Percentiles rank a stretch among this genome's conserved stretches.
Conservation (phyloP, 2,329 filamentous ascomycete genomes). For the Cercospora sp. region DNA sequence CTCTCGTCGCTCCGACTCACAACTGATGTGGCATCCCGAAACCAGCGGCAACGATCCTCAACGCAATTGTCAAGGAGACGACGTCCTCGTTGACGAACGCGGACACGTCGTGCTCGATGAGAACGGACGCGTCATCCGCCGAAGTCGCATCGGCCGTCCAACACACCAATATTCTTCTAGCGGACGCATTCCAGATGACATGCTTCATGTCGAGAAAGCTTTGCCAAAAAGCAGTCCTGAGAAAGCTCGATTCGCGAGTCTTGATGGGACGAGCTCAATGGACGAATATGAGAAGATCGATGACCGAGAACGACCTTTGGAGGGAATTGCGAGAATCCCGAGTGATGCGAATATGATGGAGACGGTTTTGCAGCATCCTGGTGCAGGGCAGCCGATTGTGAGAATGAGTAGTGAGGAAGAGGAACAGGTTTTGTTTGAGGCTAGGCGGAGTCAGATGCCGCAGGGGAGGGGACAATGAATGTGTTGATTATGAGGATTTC, state of each 20-base stretch:
- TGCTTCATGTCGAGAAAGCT: constrained; percentile 7
- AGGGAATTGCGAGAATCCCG: background rate
- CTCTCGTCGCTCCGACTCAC: constrained; percentile 1
- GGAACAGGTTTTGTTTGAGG: background rate
- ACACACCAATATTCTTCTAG: background rate
- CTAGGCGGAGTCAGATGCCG: background rate
- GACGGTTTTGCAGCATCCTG: constrained; percentile 3
- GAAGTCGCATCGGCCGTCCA: background rate
- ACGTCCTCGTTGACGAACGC: background rate
- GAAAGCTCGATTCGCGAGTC: background rate
- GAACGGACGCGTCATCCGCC: background rate
- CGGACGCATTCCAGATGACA: background rate
- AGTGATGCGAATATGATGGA: constrained; percentile 8
- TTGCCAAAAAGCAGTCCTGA: background rate
- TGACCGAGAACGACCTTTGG: background rate
- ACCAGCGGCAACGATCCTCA: background rate
- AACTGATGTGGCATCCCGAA: background rate
- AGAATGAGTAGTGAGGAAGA: constrained; percentile 1
- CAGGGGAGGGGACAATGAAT: background rate
- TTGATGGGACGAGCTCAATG: background rate
- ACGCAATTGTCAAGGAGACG: background rate
- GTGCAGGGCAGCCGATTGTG: background rate
- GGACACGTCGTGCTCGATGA: background rate
- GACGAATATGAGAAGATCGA: background rate
- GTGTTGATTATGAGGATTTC: background rate